Base-by-base conservation (phyloP, 73 alveolate genomes). In the Uronychia binucleata region DNA sequence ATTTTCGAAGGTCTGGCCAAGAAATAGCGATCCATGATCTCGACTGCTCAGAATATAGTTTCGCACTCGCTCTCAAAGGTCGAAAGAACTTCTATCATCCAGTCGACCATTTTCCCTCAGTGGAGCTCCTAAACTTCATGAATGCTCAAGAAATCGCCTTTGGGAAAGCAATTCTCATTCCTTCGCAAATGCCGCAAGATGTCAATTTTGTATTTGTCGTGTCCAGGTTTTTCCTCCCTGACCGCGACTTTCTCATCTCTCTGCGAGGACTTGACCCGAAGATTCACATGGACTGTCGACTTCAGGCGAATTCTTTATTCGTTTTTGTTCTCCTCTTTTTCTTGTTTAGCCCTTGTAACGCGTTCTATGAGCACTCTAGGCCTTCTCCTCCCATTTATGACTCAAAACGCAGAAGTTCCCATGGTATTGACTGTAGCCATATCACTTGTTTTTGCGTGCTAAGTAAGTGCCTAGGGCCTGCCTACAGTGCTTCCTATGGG, bases 1-100 rank as follows among this genome's bases (percentile, higher is more conserved):
- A 79, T 34, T 46, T 80, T 25, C 80, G 60, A 81, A 76, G 33
- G 25, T 30, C 77, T 57, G 27, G 34, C 31, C 77, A 93, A 83
- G 78, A 95, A 91, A 82, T 81, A 95, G 26, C 95, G 31, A 81
- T 95, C 98, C 93, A 95, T 83, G 31, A 95, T 33, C 33, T 83
- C 59, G 60, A 95, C 96, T 5, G 97, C 91, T 34, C 86, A 83
- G 89, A 91, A 95, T 85, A 93, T 93, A 0, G 97, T 91, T 59
- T 82, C 77, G 34, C 75, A 94, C 30, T 89, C 90, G 82, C 94
- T 87, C 59, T 90, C 79, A 83, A 88, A 95, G 77, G 85, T 91
- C 14, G 90, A 82, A 27, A 95, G 89, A 46, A 95, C 98, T 84
- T 95, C 98, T 28, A 93, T 94, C 98, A 95, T 95, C 97, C 98